Evolutionary conservation across 2,329 filamentous ascomycete genomes (phyloP).

Genomic region (Pseudopithomyces maydicus): DNA sequence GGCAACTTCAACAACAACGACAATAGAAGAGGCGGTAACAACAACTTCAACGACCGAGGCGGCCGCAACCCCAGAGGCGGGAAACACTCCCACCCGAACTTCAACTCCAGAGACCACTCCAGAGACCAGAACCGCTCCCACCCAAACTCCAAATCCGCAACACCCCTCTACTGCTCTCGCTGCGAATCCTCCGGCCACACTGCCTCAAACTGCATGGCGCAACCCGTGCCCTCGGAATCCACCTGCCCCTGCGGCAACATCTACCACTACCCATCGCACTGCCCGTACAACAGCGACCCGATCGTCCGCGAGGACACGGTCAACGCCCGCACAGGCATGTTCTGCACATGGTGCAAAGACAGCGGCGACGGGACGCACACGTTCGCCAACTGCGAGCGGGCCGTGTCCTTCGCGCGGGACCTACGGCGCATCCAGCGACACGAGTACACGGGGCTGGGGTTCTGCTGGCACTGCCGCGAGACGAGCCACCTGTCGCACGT

Average conservation of each 20-base stretch:
- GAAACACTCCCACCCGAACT: too few relatives aligned
- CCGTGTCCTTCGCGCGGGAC: background rate
- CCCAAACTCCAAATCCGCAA: background rate
- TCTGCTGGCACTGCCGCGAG: conserved; percentile 18
- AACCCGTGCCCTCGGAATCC: conserved; percentile 8
- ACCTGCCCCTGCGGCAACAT: conserved; percentile 11
- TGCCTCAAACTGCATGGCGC: conserved; percentile 6
- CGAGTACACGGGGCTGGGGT: conserved; percentile 11
- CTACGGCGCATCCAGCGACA: conserved; percentile 3
- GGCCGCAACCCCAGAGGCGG: too few relatives aligned
- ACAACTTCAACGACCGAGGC: too few relatives aligned
- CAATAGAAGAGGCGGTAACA: too few relatives aligned
- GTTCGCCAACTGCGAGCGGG: conserved; percentile 11
- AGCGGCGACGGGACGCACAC: conserved; percentile 12
- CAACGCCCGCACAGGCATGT: background rate
- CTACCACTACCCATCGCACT: conserved; percentile 12
- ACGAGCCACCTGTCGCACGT: conserved; percentile 9
- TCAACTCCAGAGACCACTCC: too few relatives aligned
- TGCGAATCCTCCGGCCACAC: conserved; percentile 10
- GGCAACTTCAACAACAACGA: too few relatives aligned
- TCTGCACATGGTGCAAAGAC: conserved; percentile 20
- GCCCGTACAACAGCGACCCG: conserved; percentile 9
- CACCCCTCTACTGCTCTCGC: background rate
- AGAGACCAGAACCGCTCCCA: too few relatives aligned
- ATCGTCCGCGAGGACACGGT: background rate